Base-by-base conservation (phyloP, 1,284 basidiomycete species). In the Boletus coffeatus region DNA sequence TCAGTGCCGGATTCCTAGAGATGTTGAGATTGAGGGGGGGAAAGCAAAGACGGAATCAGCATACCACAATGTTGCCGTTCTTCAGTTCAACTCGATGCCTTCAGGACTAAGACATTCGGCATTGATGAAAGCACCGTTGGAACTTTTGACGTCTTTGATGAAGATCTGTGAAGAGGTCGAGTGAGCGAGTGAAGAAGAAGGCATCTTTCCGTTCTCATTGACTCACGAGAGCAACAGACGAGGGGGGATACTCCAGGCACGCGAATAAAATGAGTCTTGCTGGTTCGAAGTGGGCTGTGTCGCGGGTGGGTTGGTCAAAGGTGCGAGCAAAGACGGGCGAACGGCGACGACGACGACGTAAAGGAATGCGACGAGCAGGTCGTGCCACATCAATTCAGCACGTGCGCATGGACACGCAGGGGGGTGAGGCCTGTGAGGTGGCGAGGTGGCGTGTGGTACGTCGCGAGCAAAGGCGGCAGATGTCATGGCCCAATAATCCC, bases 81-180 rank as follows among this genome's bases (percentile, higher is more conserved):
- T 97, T 96, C 57, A 99, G 86, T 77, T 98, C 93, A 68, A 88
- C 78, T 98, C 96, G 62, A 93, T 83, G 32, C 92, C 92, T 76
- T 99, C 96, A 1, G 85, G 83, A 65, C 92, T 94, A 56, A 99
- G 86, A 56, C 96, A 84, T 67, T 97, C 94, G 61, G 93, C 89
- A 69, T 99, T 98, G 77, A 99, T 96, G 74, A 99, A 99, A 8
- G 97, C 99, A 4, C 96, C 96, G 69, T 99, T 99, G 1, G 37
- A 39, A 39, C 37, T 39, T 39, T 39, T 39, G 37, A 39, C 93
- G 96, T 64, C 93, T 96, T 94, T 97, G 83, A 99, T 98, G 80
- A 82, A 96, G 75, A 98, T 96, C 93, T 96, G 61, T 41, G 36
- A 59, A 59, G 18, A 48, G 41, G 36, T 36, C 61, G 61, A 56